A percentile compares a stretch with the other conserved stretches of the same genome.
phyloP scores from a whole-genome alignment of 1,284 basidiomycete genomes.

The Cutaneotrichosporon sp. region DNA sequence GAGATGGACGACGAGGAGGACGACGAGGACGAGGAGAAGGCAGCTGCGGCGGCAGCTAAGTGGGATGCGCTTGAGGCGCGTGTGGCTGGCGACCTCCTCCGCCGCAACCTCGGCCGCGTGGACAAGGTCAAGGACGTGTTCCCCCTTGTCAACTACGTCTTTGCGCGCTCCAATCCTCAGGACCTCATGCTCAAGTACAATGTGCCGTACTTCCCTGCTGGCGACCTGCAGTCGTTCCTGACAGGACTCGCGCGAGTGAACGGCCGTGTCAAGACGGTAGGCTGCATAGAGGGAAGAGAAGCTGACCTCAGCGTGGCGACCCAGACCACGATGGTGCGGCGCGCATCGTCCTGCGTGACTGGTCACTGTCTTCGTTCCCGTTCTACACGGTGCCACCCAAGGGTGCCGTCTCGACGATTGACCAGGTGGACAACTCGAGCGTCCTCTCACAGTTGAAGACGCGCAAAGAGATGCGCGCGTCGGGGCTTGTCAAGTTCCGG shows the following conservation, averaged over 20 bases:
- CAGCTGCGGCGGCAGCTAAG: conserved; percentile 52
- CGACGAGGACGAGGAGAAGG: conserved; percentile 47
- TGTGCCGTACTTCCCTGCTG: conserved; percentile 75
- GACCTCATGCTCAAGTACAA: conserved; percentile 87
- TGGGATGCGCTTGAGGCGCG: conserved; percentile 55
- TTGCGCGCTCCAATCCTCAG: conserved; percentile 69
- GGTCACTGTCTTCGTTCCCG: conserved; percentile 75
- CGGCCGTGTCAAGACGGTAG: conserved; percentile 71
- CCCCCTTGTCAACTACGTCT: conserved; percentile 69
- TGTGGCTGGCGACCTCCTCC: conserved; percentile 68
- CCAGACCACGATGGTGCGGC: conserved; percentile 77
- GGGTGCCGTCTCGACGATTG: conserved; percentile 25
- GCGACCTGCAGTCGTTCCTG: conserved; percentile 73
- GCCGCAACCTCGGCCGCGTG: conserved; percentile 79
- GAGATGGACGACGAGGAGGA: conserved; percentile 39
- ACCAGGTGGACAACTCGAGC: conserved; percentile 46
- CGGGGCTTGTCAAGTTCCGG: conserved; percentile 60
- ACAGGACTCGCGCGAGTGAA: conserved; percentile 75
- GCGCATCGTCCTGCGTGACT: conserved; percentile 82
- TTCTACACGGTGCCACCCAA: conserved; percentile 70
- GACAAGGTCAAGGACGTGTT: conserved; percentile 84
- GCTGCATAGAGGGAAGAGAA: background rate
- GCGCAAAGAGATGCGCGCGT: conserved; percentile 60
- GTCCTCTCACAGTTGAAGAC: conserved; percentile 64
- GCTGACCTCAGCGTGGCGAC: conserved; percentile 61